These are phyloP conservation scores for Porcisia hertigi DNA, from an alignment of 208 protist genomes.

Conservation along the genomic window DNA sequence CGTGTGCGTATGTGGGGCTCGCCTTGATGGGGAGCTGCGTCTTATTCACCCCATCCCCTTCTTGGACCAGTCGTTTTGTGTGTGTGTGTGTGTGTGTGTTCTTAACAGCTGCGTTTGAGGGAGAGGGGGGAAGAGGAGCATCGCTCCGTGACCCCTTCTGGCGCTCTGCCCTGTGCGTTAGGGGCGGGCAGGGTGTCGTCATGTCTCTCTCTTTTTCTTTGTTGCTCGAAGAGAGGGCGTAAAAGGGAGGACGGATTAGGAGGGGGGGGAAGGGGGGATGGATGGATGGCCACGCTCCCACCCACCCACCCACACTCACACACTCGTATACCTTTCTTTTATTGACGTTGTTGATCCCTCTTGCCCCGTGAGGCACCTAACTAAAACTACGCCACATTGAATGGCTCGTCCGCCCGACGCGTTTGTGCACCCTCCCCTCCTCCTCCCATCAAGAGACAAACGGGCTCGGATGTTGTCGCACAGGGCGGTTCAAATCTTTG, in stretches of 20 bases:
- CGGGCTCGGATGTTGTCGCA: too few relatives aligned
- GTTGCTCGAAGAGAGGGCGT: too few relatives aligned
- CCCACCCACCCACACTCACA: not conserved
- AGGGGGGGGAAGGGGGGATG: too few relatives aligned
- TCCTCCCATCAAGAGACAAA: not conserved
- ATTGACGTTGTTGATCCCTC: constrained; percentile 6
- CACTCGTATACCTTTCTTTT: not conserved
- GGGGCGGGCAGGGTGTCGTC: not conserved
- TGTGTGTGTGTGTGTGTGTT: not conserved
- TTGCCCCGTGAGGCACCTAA: constrained; percentile 1
- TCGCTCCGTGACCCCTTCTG: not conserved
- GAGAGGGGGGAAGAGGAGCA: not conserved
- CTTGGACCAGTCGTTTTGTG: constrained; percentile 1
- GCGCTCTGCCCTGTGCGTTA: too few relatives aligned
- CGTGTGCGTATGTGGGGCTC: not conserved
- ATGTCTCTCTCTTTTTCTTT: too few relatives aligned
- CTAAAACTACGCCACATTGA: not conserved
- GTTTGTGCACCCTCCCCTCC: not conserved
- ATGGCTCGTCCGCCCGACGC: not conserved
- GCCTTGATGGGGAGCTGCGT: not conserved
- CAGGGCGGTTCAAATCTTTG: too few relatives aligned
- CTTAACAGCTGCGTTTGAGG: not conserved
- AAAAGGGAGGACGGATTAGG: too few relatives aligned
- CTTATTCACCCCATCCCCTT: not conserved
- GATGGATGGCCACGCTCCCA: too few relatives aligned